These are phyloP conservation scores for Spergularia bocconei DNA, from an alignment of 148 eudicot species.

Conservation along the genomic window DNA sequence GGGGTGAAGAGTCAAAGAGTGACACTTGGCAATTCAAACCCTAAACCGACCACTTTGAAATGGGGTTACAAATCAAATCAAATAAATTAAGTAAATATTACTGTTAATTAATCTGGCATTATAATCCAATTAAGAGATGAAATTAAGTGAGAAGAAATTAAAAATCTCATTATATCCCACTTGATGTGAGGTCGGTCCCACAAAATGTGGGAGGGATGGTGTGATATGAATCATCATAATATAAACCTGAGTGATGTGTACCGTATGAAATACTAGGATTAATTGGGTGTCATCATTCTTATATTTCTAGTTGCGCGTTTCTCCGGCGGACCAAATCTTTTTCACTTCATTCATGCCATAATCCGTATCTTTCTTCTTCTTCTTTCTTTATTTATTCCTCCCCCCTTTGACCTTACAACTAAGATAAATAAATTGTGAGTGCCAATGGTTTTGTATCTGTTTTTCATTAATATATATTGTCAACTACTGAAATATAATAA, in stretches of 20 bases:
- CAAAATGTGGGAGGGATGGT: background rate
- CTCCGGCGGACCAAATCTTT: constrained; percentile 26
- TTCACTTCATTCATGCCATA: constrained; percentile 30
- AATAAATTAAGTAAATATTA: constrained; percentile 8
- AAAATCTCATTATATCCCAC: background rate
- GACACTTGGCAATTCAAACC: constrained; percentile 11
- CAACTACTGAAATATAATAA: background rate
- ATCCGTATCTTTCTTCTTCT: constrained; percentile 14
- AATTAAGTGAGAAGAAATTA: constrained; percentile 15
- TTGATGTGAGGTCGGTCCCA: constrained; percentile 26
- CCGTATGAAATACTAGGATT: too few relatives aligned
- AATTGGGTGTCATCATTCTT: too few relatives aligned
- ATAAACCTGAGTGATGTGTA: too few relatives aligned
- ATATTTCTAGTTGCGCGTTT: background rate
- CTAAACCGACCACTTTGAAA: constrained; percentile 28
- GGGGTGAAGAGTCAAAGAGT: background rate
- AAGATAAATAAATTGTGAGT: background rate
- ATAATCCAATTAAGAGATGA: background rate
- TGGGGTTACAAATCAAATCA: background rate
- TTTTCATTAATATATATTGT: background rate
- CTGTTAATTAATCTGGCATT: background rate
- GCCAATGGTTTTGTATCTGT: background rate
- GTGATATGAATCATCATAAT: too few relatives aligned
- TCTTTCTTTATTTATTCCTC: background rate
- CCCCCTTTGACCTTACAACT: constrained; percentile 4